A percentile compares a stretch with the other conserved stretches of the same genome.
Conservation (phyloP, 352 stramenopile species). For the Phytophthora macrochlamydospora region DNA sequence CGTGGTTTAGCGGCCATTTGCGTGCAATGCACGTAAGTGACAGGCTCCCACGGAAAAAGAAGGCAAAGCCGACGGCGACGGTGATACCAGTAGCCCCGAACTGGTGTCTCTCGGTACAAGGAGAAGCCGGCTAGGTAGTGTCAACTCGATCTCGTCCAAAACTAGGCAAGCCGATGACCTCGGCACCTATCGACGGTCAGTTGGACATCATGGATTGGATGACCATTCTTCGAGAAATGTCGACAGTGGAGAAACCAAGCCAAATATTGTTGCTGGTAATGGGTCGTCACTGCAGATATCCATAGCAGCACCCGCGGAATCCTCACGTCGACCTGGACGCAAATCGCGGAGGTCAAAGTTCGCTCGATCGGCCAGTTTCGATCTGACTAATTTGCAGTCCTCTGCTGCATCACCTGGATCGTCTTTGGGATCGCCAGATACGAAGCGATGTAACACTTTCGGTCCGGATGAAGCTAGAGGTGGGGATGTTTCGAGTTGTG, state of each 20-base stretch:
- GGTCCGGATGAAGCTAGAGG: conserved; percentile 18
- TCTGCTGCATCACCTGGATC: conserved; percentile 23
- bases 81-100: conserved; percentile 30
- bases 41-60: conserved; percentile 59
- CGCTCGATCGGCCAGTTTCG: conserved; percentile 73
- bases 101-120: conserved; percentile 11
- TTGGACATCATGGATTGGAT: conserved; percentile 16
- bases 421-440: conserved; percentile 20
- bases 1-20: conserved; percentile 77
- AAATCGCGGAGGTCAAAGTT: conserved; percentile 60
- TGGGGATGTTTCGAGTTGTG: conserved; percentile 17
- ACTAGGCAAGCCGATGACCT: conserved; percentile 29
- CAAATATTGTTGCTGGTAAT: background rate
- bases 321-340: conserved; percentile 5
- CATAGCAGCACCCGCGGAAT: conserved; percentile 6
- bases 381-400: conserved; percentile 60
- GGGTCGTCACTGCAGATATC: conserved; percentile 14
- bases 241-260: conserved; percentile 12
- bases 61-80: conserved; percentile 35
- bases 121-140: conserved; percentile 25
- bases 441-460: conserved; percentile 37
- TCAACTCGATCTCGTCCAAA: conserved; percentile 23
- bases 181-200: conserved; percentile 15
- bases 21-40: conserved; percentile 75
- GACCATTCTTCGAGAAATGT: conserved; percentile 12